A percentile compares a stretch with the other conserved stretches of the same genome.
These are phyloP conservation scores for Hymenoscyphus salicellus DNA, from an alignment of 2,329 filamentous ascomycete species.

Conservation along the genomic window DNA sequence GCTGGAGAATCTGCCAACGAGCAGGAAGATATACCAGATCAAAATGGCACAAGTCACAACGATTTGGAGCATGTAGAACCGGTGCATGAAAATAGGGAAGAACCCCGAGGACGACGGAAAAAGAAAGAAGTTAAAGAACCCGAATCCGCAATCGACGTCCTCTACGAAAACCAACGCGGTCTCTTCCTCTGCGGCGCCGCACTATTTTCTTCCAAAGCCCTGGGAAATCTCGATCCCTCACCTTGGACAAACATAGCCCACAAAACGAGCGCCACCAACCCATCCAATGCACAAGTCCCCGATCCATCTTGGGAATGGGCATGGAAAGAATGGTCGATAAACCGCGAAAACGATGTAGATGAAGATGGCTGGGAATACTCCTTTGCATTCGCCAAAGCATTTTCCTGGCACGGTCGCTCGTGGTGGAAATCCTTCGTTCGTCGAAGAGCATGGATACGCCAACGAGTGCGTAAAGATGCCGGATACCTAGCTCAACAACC, in stretches of 20 bases:
- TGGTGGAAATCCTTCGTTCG: conserved; percentile 98
- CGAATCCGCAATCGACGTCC: conserved; percentile 70
- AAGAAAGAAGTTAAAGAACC: conserved; percentile 35
- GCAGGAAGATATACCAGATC: neutral
- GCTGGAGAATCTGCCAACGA: conserved; percentile 8
- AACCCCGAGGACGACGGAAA: conserved; percentile 21
- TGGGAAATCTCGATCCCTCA: conserved; percentile 80
- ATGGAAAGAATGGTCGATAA: conserved; percentile 63
- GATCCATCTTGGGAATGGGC: conserved; percentile 95
- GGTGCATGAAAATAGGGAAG: conserved; percentile 8
- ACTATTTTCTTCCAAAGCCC: conserved; percentile 81
- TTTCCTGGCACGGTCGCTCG: conserved; percentile 82
- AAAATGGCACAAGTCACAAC: neutral
- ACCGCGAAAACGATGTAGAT: conserved; percentile 76
- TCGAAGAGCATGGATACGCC: conserved; percentile 80
- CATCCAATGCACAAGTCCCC: conserved; percentile 84
- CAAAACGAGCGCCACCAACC: conserved; percentile 61
- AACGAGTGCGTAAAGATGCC: conserved; percentile 62
- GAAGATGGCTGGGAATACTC: conserved; percentile 96
- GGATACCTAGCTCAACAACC: conserved; percentile 42
- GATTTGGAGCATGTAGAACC: conserved; percentile 8
- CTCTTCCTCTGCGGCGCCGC: conserved; percentile 84
- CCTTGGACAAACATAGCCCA: conserved; percentile 77
- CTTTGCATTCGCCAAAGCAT: conserved; percentile 72
- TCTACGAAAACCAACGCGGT: conserved; percentile 95